phyloP scores from a whole-genome alignment of 352 stramenopile genomes.

The Peronospora belbahrii region DNA sequence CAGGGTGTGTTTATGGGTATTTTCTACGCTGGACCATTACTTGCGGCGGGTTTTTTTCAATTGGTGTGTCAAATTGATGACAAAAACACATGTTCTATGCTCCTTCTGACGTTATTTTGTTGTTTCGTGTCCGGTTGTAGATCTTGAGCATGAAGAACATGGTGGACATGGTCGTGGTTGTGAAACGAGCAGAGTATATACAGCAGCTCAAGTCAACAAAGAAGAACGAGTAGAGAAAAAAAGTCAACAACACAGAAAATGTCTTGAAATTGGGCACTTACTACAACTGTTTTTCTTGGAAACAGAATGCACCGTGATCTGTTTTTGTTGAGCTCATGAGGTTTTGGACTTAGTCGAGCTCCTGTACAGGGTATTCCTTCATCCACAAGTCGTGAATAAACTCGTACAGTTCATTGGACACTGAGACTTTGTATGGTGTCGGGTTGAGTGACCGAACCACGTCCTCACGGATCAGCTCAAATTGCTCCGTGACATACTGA shows the following conservation, averaged over 20 bases:
- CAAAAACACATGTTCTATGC: background rate
- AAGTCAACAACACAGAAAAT: constrained; percentile 16
- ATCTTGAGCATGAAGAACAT: constrained; percentile 73
- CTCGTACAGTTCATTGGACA: constrained; percentile 80
- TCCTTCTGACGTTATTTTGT: constrained; percentile 2
- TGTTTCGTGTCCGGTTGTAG: constrained; percentile 18
- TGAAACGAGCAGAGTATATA: constrained; percentile 65
- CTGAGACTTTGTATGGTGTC: constrained; percentile 92
- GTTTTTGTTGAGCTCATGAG: background rate
- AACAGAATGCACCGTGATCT: constrained; percentile 7
- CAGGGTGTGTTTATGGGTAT: constrained; percentile 78
- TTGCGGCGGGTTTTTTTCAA: constrained; percentile 73
- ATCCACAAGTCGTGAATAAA: constrained; percentile 97
- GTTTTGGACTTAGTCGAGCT: constrained; percentile 50
- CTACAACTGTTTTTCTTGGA: constrained; percentile 7
- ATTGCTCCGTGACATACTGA: constrained; percentile 86
- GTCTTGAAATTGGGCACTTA: constrained; percentile 12
- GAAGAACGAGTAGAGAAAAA: constrained; percentile 36
- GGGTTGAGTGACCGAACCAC: constrained; percentile 94
- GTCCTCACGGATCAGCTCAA: constrained; percentile 91
- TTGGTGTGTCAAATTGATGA: constrained; percentile 29
- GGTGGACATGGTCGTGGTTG: constrained; percentile 68
- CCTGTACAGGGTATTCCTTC: constrained; percentile 81
- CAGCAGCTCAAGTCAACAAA: constrained; percentile 41
- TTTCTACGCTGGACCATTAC: constrained; percentile 69